These are phyloP conservation scores for Boeremia lycopersici DNA, from an alignment of 2,329 filamentous ascomycete species.

Conservation along the genomic window DNA sequence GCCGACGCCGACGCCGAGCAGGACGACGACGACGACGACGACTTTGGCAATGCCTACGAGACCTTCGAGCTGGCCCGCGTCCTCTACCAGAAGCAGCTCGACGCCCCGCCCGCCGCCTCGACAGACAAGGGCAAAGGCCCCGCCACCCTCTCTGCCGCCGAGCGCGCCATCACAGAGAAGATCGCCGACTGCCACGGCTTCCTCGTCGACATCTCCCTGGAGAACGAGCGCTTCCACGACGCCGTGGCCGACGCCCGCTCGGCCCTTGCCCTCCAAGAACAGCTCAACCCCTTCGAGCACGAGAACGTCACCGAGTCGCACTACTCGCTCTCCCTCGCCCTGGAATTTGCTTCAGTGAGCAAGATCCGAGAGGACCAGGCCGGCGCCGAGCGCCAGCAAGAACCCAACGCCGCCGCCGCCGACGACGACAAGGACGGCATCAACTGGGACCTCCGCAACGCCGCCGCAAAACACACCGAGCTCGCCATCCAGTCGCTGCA, in stretches of 20 bases:
- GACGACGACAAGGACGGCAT: slow-evolving; percentile 58
- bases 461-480: slow-evolving; percentile 74
- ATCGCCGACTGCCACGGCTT: slow-evolving; percentile 93
- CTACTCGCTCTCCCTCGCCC: slow-evolving; percentile 91
- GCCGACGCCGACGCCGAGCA: slow-evolving; percentile 57
- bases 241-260: slow-evolving; percentile 85
- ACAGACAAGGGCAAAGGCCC: slow-evolving; percentile 55
- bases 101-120: slow-evolving; percentile 41
- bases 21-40: slow-evolving; percentile 62
- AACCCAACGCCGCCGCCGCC: slow-evolving; percentile 35
- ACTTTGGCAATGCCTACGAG: slow-evolving; percentile 68
- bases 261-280: slow-evolving; percentile 77
- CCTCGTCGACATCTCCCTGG: slow-evolving; percentile 93
- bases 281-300: slow-evolving; percentile 79
- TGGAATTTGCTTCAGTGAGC: slow-evolving; percentile 89
- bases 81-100: slow-evolving; percentile 63
- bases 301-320: slow-evolving; percentile 91
- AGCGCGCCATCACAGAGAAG: slow-evolving; percentile 67
- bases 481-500: slow-evolving; percentile 75
- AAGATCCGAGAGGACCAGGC: slow-evolving; percentile 60
- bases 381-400: slow-evolving; percentile 44
- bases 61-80: slow-evolving; percentile 67
- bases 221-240: slow-evolving; percentile 89
- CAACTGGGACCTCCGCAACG: slow-evolving; percentile 72
- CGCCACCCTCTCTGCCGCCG: slow-evolving; percentile 45